These are phyloP conservation scores for Eragrostis curvula DNA, from an alignment of 176 grass and related monocot genomes.

Conservation along the genomic window DNA sequence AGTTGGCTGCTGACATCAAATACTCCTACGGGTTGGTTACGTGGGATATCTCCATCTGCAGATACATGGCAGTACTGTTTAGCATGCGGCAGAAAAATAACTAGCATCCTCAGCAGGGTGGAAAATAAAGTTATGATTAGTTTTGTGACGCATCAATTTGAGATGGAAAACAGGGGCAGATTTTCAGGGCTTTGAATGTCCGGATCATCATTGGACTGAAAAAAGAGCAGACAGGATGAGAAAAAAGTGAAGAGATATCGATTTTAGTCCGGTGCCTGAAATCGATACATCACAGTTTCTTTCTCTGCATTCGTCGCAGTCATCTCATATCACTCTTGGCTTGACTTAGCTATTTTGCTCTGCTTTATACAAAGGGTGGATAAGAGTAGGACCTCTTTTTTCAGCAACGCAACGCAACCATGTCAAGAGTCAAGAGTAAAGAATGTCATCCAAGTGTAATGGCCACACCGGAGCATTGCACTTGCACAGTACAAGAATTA, in stretches of 20 bases:
- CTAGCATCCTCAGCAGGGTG: not conserved
- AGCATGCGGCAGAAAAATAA: not conserved
- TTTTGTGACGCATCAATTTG: not conserved
- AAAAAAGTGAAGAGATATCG: not conserved
- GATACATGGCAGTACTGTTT: not conserved
- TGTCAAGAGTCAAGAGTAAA: conserved; percentile 32
- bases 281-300: not conserved
- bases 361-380: conserved; percentile 40
- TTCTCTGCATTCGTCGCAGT: conserved; percentile 7
- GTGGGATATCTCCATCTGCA: not conserved
- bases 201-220: conserved; percentile 31
- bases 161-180: not conserved
- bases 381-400: not conserved
- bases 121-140: conserved; percentile 8
- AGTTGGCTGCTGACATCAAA: not conserved
- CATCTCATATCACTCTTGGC: conserved; percentile 10
- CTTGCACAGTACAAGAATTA: not conserved
- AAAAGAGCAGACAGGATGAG: not conserved
- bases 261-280: not conserved
- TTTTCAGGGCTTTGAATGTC: not conserved
- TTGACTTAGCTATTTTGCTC: not conserved
- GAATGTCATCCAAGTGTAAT: conserved; percentile 24
- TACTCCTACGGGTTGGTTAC: not conserved
- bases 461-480: conserved; percentile 39
- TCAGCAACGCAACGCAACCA: not conserved